Conservation (phyloP, 108 stramenopile genomes). For the Skeletonema marinoi region DNA sequence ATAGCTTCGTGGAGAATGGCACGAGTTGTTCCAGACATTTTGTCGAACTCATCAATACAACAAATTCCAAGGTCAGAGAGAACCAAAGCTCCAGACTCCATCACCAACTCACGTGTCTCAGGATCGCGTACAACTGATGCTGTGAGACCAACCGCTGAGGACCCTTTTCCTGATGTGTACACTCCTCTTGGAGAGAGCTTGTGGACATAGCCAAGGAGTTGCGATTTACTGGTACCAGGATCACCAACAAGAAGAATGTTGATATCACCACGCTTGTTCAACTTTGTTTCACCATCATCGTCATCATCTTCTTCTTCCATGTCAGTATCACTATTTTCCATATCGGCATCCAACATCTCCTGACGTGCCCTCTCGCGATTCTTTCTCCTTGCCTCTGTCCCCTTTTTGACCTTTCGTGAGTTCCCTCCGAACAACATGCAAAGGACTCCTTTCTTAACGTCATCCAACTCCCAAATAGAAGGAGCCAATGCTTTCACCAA, state of each 20-base stretch:
- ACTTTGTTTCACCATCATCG: slow-evolving; percentile 32
- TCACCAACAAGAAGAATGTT: slow-evolving; percentile 99
- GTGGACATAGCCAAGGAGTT: slow-evolving; percentile 96
- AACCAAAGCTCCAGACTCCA: slow-evolving; percentile 98
- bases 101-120: slow-evolving; percentile 95
- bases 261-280: slow-evolving; percentile 95
- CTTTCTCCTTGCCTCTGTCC: slow-evolving; percentile 31
- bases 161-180: slow-evolving; percentile 98
- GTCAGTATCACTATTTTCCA: slow-evolving; percentile 36
- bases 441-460: slow-evolving; percentile 98
- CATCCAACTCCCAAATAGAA: slow-evolving; percentile 98
- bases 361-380: slow-evolving; percentile 44
- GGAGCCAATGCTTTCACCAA: slow-evolving; percentile 90
- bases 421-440: slow-evolving; percentile 99
- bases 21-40: slow-evolving; percentile 97
- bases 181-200: slow-evolving; percentile 96
- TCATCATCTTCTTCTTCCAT: slow-evolving; percentile 56
- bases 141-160: slow-evolving; percentile 97
- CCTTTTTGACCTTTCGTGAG: slow-evolving; percentile 55
- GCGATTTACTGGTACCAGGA: slow-evolving; percentile 97
- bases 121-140: slow-evolving; percentile 98
- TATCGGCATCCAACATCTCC: slow-evolving; percentile 34
- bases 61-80: slow-evolving; percentile 97
- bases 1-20: slow-evolving; percentile 99
- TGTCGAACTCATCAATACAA: slow-evolving; percentile 98